Conservation (phyloP, 371 early-diverging fungal species). For the Rhizomucor pusillus region DNA sequence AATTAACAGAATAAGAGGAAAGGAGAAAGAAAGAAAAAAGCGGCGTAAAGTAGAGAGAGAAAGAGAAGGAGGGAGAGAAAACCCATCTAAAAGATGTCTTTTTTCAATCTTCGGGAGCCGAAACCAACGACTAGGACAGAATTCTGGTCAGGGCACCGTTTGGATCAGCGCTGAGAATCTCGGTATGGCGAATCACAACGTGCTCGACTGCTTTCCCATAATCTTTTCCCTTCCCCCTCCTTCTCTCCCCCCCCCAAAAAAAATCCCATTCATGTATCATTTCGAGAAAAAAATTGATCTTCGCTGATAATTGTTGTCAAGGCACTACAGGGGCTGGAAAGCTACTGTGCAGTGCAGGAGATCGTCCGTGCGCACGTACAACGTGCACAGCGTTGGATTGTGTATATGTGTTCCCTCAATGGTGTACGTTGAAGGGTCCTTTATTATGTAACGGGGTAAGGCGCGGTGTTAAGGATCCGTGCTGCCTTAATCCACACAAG, state of each 20-base stretch:
- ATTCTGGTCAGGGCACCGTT: not conserved
- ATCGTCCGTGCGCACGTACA: no score
- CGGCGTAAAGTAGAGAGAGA: not conserved
- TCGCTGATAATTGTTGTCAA: no score
- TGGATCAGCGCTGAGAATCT: not conserved
- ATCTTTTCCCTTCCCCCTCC: not conserved
- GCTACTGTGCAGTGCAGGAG: no score
- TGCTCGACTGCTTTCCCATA: not conserved
- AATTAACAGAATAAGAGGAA: slow-evolving; percentile 9
- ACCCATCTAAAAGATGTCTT: not conserved
- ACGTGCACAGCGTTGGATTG: no score
- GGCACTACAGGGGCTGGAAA: no score
- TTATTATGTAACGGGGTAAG: no score
- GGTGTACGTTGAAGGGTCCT: no score
- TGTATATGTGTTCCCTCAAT: no score
- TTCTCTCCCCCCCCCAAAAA: not conserved
- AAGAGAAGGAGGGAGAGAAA: not conserved
- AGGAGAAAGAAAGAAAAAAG: not conserved
- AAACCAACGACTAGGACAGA: not conserved
- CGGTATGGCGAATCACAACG: slow-evolving; percentile 1
- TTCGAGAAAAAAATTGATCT: no score
- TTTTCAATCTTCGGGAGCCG: slow-evolving; percentile 5
- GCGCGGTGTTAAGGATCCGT: no score
- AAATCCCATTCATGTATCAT: not conserved
- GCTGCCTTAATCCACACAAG: no score